Evolutionary conservation across 495 filamentous ascomycete species (phyloP), one percentile per base, ranked within the genome.

Genomic region (Podospora australis): DNA sequence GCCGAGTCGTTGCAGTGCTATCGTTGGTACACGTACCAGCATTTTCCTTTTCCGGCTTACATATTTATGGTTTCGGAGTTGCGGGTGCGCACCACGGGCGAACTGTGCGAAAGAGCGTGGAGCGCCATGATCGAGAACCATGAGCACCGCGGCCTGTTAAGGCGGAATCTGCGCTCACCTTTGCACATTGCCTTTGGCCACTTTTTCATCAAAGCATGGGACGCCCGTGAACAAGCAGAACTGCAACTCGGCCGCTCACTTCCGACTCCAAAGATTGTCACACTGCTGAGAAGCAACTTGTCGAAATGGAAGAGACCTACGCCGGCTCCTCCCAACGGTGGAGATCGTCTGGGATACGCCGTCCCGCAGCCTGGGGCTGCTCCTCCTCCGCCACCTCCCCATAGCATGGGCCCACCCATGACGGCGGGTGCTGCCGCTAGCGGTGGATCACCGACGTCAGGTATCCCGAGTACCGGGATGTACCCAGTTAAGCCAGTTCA

Each of bases 161-260:
- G 64, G 2, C 54, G 60, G 7, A 63, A 70, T 49, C 50, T 68
- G 29, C 66, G 69, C 35, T 77, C 68, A 26, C 74, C 75, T 1
- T 62, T 78, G 62, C 73, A 78, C 52, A 67, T 73, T 23, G 70
- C 71, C 1, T 72, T 78, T 40, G 71, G 70, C 20, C 52, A 65
- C 28, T 67, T 72, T 36, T 70, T 77, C 40, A 58, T 78, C 43
- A 77, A 74, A 43, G 75, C 75, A 13, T 80, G 77, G 77, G 70
- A 73, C 17, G 73, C 75, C 6, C 69, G 64, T 24, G 67, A 68
- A 44, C 63, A 64, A 6, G 71, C 71, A 6, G 68, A 73, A 48
- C 47, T 64, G 13, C 63, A 65, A 14, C 56, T 68, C 6, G 72
- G 72, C 3, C 65, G 69, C 3, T 51, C 54, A 11, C 29, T 71